phyloP scores from a whole-genome alignment of 176 grass and related monocot species.

The Eragrostis curvula region DNA sequence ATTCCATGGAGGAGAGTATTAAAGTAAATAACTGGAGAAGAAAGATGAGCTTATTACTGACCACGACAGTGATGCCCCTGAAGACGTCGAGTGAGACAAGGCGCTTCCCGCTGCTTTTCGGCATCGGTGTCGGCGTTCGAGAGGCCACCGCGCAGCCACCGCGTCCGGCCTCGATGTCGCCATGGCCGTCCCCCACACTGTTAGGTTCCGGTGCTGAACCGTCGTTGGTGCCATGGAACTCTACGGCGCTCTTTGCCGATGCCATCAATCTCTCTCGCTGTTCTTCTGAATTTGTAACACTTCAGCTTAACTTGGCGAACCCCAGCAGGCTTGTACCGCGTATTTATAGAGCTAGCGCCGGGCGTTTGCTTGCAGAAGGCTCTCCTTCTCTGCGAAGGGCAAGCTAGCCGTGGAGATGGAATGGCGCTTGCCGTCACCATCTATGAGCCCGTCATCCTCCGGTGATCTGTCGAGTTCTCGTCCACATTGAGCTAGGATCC shows the following conservation, averaged over 20 bases:
- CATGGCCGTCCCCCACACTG: neutral
- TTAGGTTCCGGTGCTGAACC: too few species aligned
- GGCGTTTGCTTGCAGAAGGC: neutral
- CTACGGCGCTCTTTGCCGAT: neutral
- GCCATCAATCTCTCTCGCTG: neutral
- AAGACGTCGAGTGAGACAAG: slow-evolving; percentile 90
- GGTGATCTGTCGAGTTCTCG: neutral
- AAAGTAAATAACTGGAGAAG: neutral
- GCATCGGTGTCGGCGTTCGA: neutral
- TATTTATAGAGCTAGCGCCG: neutral
- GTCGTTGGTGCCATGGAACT: neutral
- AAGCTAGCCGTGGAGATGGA: neutral
- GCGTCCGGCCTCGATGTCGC: slow-evolving; percentile 27
- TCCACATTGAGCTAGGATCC: neutral
- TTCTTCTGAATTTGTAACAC: neutral
- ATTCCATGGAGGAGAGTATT: neutral
- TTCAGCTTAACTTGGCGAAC: neutral
- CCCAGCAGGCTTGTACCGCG: too few species aligned
- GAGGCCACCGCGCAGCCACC: too few species aligned
- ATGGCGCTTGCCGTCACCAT: neutral
- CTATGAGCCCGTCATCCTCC: neutral
- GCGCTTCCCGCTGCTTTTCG: neutral
- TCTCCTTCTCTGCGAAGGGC: neutral
- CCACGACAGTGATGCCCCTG: slow-evolving; percentile 72
- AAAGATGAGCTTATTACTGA: slow-evolving; percentile 9